phyloP scores from a whole-genome alignment of 2,329 filamentous ascomycete species.

The Pestalotiopsis sp. region DNA sequence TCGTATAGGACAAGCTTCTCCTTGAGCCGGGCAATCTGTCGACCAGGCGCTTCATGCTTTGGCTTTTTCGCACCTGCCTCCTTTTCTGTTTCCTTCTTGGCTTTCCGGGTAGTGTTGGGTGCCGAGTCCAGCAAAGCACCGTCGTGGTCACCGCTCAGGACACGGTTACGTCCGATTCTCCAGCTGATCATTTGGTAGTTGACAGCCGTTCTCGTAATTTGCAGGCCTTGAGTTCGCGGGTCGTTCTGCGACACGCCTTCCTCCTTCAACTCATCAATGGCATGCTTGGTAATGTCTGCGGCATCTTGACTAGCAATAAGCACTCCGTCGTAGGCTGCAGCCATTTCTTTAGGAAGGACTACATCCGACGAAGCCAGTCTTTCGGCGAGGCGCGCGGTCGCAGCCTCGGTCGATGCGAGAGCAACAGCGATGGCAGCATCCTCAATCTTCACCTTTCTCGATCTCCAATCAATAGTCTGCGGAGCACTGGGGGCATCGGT shows the following conservation, averaged over 20 bases:
- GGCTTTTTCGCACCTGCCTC: conserved; percentile 47
- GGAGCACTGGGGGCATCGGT: conserved; percentile 60
- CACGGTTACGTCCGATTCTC: conserved; percentile 90
- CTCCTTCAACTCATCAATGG: conserved; percentile 84
- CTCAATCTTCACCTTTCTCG: conserved; percentile 83
- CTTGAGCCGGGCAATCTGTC: conserved; percentile 77
- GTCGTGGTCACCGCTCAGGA: conserved; percentile 82
- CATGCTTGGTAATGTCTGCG: conserved; percentile 89
- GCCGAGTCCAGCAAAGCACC: conserved; percentile 64
- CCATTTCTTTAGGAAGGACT: conserved; percentile 65
- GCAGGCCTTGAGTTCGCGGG: conserved; percentile 84
- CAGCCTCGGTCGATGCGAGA: conserved; percentile 68
- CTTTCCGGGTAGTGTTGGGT: conserved; percentile 46
- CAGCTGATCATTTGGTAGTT: conserved; percentile 94
- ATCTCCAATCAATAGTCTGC: conserved; percentile 82
- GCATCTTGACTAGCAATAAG: conserved; percentile 91
- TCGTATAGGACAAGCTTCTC: conserved; percentile 91
- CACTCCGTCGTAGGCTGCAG: conserved; percentile 88
- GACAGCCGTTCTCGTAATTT: conserved; percentile 89
- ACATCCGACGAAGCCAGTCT: conserved; percentile 47
- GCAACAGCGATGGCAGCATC: conserved; percentile 90
- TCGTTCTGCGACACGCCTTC: conserved; percentile 87
- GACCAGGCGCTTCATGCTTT: conserved; percentile 64
- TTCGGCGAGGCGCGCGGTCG: conserved; percentile 51
- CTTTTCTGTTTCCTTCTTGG: conserved; percentile 59